Base-by-base conservation (phyloP, 2,329 filamentous ascomycete genomes). In the Didymella keratinophila region DNA sequence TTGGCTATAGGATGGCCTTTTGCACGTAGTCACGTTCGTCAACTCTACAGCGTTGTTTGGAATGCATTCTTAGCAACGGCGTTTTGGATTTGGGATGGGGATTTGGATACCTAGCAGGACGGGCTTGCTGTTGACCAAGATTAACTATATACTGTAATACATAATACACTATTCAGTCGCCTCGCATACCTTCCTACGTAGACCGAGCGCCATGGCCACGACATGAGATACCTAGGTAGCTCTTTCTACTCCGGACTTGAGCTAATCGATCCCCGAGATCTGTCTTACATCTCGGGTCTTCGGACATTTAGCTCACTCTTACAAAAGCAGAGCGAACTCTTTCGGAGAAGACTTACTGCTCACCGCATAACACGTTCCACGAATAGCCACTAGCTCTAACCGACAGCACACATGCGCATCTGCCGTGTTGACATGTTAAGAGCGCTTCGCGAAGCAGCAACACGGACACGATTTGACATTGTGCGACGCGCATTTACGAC, bases 1-100 rank as follows among this genome's bases (percentile, higher is more conserved):
- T 63, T 97, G 91, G 91, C 56, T 76, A 20, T 75, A 66, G 58
- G 20, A 23, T 23, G 37, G 37, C 37, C 20, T 14, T 3, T 11
- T 8, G 27, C 5, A 12, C 30, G 12, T 16, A 12, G 30, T 14
- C 6, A 23, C 10, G 12, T 21, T 23, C 6, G n/a, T 39, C n/a
- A 11, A 8, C 2, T 39, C 18, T 39, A 32, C 30, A 32, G 30
- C 30, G 6, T 6, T 32, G 10, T 32, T 32, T 32, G 30, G 30
- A 5, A 12, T 32, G 37, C 37, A 7, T 41, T 21, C 20, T 23
- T 41, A 41, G 37, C 20, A 41, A 21, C 12, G 20, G 18, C 20
- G 37, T 41, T 41, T 12, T 41, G 36, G 14, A 16, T 25, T 25
- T 7, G 2, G 34, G 3, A 37, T 37, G n/a, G 34, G n/a, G 34